Percentiles rank a stretch among this genome's conserved stretches.
Evolutionary conservation across 2,329 filamentous ascomycete species (phyloP).

Genomic region (Blastomyces parvus): DNA sequence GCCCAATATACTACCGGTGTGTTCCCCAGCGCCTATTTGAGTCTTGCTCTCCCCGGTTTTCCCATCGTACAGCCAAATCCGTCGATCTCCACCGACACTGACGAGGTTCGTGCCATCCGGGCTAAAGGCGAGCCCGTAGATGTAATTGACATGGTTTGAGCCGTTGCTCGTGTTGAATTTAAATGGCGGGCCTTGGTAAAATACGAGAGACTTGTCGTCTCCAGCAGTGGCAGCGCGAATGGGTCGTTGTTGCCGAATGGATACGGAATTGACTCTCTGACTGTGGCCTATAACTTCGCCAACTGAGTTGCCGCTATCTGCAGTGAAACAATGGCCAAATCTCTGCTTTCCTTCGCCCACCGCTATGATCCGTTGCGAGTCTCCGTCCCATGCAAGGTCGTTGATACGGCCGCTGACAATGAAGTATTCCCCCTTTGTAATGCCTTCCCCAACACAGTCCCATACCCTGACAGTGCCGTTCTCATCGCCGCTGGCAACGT

Average conservation of each 20-base stretch:
- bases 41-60: constrained; percentile 79
- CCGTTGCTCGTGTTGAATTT: constrained; percentile 82
- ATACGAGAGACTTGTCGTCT: constrained; percentile 82
- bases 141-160: constrained; percentile 75
- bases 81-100: constrained; percentile 84
- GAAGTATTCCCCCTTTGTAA: constrained; percentile 85
- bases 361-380: constrained; percentile 91
- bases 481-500: constrained; percentile 83
- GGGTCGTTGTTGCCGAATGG: constrained; percentile 82
- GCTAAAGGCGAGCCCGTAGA: constrained; percentile 79
- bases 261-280: constrained; percentile 80
- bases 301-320: constrained; percentile 90
- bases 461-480: constrained; percentile 80
- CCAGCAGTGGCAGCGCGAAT: constrained; percentile 82
- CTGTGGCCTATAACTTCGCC: constrained; percentile 91
- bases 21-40: constrained; percentile 62
- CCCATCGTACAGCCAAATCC: constrained; percentile 91
- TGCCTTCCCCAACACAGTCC: constrained; percentile 77
- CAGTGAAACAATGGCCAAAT: constrained; percentile 88
- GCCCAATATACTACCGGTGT: constrained; percentile 86
- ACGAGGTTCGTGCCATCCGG: constrained; percentile 75
- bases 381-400: constrained; percentile 94
- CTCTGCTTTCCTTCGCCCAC: constrained; percentile 91
- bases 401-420: constrained; percentile 94
- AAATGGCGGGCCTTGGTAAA: constrained; percentile 89